Conservation (phyloP, 2,329 filamentous ascomycete genomes). For the Geosmithia flava region DNA sequence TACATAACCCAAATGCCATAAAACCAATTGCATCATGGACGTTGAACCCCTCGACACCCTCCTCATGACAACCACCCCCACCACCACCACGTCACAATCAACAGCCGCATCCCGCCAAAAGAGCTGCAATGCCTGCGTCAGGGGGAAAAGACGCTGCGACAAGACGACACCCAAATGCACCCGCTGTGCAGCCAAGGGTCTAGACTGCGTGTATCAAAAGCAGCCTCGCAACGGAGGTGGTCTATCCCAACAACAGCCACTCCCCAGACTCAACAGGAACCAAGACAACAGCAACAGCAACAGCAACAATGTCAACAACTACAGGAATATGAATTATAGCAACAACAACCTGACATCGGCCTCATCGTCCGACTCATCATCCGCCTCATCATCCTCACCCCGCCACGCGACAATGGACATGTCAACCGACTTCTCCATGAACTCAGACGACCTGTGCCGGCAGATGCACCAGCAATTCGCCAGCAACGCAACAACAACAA, state of each 20-base stretch:
- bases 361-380: not conserved
- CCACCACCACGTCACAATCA: not conserved
- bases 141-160: slow-evolving; percentile 33
- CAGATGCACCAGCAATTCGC: no score
- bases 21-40: not conserved
- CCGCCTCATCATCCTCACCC: not conserved
- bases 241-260: not conserved
- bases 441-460: no score
- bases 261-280: not conserved
- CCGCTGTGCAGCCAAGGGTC: slow-evolving; percentile 27
- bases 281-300: not conserved
- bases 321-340: no score
- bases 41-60: slow-evolving; percentile 10
- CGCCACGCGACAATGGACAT: not conserved
- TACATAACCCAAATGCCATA: not conserved
- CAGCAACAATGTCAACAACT: slow-evolving; percentile 4
- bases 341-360: not conserved
- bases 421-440: no score
- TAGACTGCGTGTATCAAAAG: slow-evolving; percentile 28
- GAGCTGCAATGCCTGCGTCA: slow-evolving; percentile 35
- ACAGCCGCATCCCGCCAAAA: slow-evolving; percentile 32
- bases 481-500: not conserved
- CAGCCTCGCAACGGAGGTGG: slow-evolving; percentile 6
- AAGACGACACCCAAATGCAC: slow-evolving; percentile 28
- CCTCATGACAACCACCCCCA: not conserved